Evolutionary conservation across 2,329 filamentous ascomycete genomes (phyloP), one percentile per base, ranked within the genome.

Genomic region (Colletotrichum musae): DNA sequence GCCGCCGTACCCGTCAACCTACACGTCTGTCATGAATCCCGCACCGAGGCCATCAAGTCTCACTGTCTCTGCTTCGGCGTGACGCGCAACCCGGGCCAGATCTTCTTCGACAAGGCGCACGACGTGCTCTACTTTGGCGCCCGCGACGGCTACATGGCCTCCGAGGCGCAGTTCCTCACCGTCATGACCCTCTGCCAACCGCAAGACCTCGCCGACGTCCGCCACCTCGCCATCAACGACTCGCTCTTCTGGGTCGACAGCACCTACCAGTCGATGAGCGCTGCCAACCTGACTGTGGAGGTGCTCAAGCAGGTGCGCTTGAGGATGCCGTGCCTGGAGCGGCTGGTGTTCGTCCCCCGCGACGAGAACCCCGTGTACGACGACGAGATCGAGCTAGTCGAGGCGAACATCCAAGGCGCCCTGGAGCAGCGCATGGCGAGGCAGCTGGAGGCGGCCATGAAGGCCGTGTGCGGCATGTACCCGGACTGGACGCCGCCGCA

Each of bases 81-180:
- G 57, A 80, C 80, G 41, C 78, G 81, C 24, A 77, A 77, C 2
- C 79, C 80, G 5, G 82, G 83, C 36, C 78, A 80, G 56, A 75
- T 86, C 39, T 80, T 81, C 70, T 82, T 87, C 72, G 81, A 83
- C 68, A 77, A 79, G 0, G 59, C 72, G 15, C 73, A 73, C 58
- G 85, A 87, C 68, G 78, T 84, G n/a, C 77, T 87, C 59, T 86
- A 83, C 73, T 86, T 87, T 71, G 84, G 84, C 43, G 78, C 81
- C 12, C 78, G 81, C 39, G 74, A 81, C 28, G 84, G 83, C 59
- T 82, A 80, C 75, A 83, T 83, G 79, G 82, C 81, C 21, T 79
- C 83, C 58, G 80, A 82, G 64, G 78, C 83, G 6, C 80, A 86
- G 70, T 82, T 87, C 64, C 78, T 80, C 58, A 83, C 82, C 15